Percentiles rank a stretch among this genome's conserved stretches.
Evolutionary conservation across 441 rosid species (phyloP).

Genomic region (Breynia disticha): DNA sequence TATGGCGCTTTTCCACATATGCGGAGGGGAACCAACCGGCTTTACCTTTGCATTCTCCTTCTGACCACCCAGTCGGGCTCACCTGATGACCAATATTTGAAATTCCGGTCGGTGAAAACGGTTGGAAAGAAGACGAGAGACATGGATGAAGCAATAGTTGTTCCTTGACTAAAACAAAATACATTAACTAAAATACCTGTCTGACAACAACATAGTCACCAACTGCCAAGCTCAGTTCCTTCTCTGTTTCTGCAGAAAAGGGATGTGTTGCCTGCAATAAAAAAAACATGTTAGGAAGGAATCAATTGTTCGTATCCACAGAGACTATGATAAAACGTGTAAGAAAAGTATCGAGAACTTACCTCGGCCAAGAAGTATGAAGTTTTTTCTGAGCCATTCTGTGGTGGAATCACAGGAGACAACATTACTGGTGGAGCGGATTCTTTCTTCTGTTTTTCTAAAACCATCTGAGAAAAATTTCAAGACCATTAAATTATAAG

Average conservation of each 20-base stretch:
- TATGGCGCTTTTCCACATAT: conserved; percentile 66
- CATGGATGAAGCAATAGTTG: too few relatives aligned
- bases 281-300: neutral
- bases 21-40: conserved; percentile 85
- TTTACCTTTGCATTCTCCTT: conserved; percentile 86
- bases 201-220: conserved; percentile 85
- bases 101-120: too few relatives aligned
- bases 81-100: conserved; percentile 32
- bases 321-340: neutral
- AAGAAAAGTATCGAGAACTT: conserved; percentile 21
- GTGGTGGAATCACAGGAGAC: conserved; percentile 31
- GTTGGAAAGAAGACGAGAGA: too few relatives aligned
- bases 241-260: conserved; percentile 57
- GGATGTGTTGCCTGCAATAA: conserved; percentile 48
- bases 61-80: conserved; percentile 74
- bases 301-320: neutral
- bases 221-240: conserved; percentile 61
- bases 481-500: conserved; percentile 12
- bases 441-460: conserved; percentile 86
- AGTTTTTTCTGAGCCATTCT: conserved; percentile 52
- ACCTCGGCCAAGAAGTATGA: conserved; percentile 81
- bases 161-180: neutral
- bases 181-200: conserved; percentile 34
- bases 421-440: conserved; percentile 68
- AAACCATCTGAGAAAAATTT: conserved; percentile 55